These are phyloP conservation scores for Pseudogymnoascus sp. DNA, from an alignment of 2,329 filamentous ascomycete genomes.

Conservation along the genomic window DNA sequence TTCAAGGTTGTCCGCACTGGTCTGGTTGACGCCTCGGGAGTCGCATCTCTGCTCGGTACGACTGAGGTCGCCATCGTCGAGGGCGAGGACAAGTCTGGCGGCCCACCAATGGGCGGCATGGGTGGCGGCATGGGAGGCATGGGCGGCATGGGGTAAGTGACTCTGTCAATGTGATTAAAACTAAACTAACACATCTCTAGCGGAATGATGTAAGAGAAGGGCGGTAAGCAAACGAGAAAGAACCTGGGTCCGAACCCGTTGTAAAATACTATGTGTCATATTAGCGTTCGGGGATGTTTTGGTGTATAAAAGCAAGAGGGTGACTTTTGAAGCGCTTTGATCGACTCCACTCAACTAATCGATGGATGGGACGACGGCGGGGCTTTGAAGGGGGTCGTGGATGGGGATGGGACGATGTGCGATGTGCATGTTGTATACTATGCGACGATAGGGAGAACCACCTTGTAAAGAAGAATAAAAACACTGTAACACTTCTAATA, in stretches of 20 bases:
- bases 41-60: slow-evolving; percentile 92
- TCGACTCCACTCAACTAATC: slow-evolving; percentile 11
- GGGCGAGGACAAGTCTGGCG: slow-evolving; percentile 82
- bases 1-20: slow-evolving; percentile 99
- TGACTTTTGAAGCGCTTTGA: slow-evolving; percentile 1
- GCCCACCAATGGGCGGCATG: slow-evolving; percentile 57
- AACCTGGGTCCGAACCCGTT: slow-evolving; percentile 6
- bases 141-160: slow-evolving; percentile 52
- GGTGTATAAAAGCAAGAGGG: slow-evolving; percentile 7
- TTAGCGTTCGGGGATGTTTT: slow-evolving; percentile 9
- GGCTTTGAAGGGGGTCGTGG: background rate
- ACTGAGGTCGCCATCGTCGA: slow-evolving; percentile 98
- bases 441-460: background rate
- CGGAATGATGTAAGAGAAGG: slow-evolving; percentile 32
- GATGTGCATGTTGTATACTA: slow-evolving; percentile 7
- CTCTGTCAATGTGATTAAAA: background rate
- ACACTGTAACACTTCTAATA: slow-evolving; percentile 5
- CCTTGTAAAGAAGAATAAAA: slow-evolving; percentile 7
- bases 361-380: slow-evolving; percentile 5
- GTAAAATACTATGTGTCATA: slow-evolving; percentile 13
- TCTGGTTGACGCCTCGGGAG: slow-evolving; percentile 88
- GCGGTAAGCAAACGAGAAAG: background rate
- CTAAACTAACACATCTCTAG: slow-evolving; percentile 16
- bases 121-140: slow-evolving; percentile 58
- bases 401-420: background rate